Evolutionary conservation across 352 stramenopile genomes (phyloP), one percentile per base, ranked within the genome.

Genomic region (Pythium scleroteichum): DNA sequence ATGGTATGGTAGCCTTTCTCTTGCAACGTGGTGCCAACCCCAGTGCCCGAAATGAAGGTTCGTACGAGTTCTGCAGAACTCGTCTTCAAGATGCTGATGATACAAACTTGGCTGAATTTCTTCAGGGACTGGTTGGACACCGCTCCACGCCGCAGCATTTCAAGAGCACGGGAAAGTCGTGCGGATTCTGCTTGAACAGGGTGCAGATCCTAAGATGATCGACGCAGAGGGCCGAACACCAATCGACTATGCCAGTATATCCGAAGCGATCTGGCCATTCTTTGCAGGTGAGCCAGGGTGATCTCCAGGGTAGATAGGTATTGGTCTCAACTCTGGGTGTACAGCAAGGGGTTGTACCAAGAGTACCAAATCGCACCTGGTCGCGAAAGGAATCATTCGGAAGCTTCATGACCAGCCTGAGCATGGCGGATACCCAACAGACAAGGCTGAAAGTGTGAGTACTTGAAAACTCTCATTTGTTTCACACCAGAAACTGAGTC

Each of bases 361-460:
- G 53, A 74, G 69, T 40, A 26, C 54, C 5, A 77, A 77, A 50
- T 54, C 61, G 16, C 65, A 77, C 20, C 47, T 77, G 17, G 54
- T 77, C 45, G 35, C 63, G 0, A 77, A 77, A 48, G 69, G 69
- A 0, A 77, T 77, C 59, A 77, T 77, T 40, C 66, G 69, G 3
- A 77, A 77, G 53, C 60, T 77, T 32, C 53, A 72, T 44, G 61
- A 71, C 53, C 68, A 74, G 48, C 63, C 68, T 7, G 68, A 75
- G 41, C 53, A 69, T 16, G 50, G 64, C 40, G 55, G 50, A 3
- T 62, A 59, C 17, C 19, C 27, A n/a, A 26, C 40, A 2, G 78
- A 88, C 62, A 88, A 90, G 62, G 57, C 59, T 16, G 75, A 87
- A 39, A 83, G 66, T 29, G 77, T 87, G 72, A 23, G 71, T 64